These are phyloP conservation scores for Ziziphus jujuba DNA, from an alignment of 306 rosid genomes.

Conservation along the genomic window DNA sequence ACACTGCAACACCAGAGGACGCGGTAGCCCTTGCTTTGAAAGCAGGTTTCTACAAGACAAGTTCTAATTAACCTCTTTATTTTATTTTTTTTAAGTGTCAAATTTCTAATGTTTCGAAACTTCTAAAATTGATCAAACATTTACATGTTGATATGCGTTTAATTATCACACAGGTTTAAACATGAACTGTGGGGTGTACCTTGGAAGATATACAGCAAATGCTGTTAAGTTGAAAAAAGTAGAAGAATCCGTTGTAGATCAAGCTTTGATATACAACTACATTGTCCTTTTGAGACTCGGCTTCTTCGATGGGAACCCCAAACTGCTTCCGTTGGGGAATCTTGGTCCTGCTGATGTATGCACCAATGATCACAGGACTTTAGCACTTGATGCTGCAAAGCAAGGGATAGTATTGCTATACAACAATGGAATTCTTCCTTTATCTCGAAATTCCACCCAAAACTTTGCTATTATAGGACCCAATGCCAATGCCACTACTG, in stretches of 20 bases:
- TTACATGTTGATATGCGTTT: not conserved
- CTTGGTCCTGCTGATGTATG: constrained; percentile 74
- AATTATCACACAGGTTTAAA: constrained; percentile 63
- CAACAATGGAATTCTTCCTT: constrained; percentile 54
- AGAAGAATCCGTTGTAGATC: constrained; percentile 53
- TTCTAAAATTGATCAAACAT: not conserved
- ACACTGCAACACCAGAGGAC: constrained; percentile 71
- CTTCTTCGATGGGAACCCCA: constrained; percentile 66
- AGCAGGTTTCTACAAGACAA: constrained; percentile 45
- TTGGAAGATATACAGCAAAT: constrained; percentile 51
- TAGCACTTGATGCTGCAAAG: constrained; percentile 72
- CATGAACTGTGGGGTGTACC: constrained; percentile 66
- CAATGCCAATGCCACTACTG: constrained; percentile 67
- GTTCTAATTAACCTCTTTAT: too few species aligned
- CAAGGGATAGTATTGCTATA: constrained; percentile 74
- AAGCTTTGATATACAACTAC: constrained; percentile 70
- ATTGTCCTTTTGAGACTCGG: constrained; percentile 77
- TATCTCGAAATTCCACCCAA: constrained; percentile 28
- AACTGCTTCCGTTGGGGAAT: constrained; percentile 48
- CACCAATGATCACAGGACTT: constrained; percentile 41
- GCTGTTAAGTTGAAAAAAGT: constrained; percentile 63
- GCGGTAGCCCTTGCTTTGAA: constrained; percentile 81
- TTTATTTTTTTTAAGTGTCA: not conserved
- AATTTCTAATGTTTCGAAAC: not conserved
- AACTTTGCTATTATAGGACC: constrained; percentile 61